Base-by-base conservation (phyloP, 2,329 filamentous ascomycete species). In the Cercospora sojina region DNA sequence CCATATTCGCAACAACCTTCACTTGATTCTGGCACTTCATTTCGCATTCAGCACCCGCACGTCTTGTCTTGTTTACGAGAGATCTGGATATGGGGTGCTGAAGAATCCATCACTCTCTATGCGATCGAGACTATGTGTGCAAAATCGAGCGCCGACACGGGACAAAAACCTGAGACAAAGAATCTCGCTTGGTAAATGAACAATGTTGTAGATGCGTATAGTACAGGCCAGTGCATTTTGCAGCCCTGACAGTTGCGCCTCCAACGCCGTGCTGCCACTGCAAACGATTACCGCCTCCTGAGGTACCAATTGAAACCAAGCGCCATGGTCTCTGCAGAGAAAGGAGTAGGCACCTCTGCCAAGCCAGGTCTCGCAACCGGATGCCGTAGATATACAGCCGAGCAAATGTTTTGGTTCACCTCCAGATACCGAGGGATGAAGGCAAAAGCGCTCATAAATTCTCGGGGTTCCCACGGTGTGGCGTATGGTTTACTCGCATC, bases 331-430 rank as follows among this genome's bases (percentile, higher is more conserved):
- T 87, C 82, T 65, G 86, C 82, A 59, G 83, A 80, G 79, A 93
- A 97, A 18, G 94, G 94, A 25, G 91, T 92, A 1, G 94, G 94
- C 67, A 84, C 82, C 75, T 85, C 95, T 3, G 91, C 89, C 71
- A 87, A 75, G 10, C 93, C 93, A 2, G 90, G 90, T 67, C 93
- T 86, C 27, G 92, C 95, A 51, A 98, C 94, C 0, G 95, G 95
- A 82, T 99, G 94, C 65, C 95, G 87, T 69, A 99, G 82, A 79
- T 99, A 99, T 47, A 99, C 93, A 10, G 95, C 95, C 1, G 93
- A 90, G 80, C 95, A 99, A 74, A 98, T 91, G 76, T 93, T 96
- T 79, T 96, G 95, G 83, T 98, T 97, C 73, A 99, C 95, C 82
- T 99, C 96, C 67, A 99, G 87, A 79, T 98, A 99, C 62, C 91